Percentiles rank a stretch among this genome's conserved stretches.
Evolutionary conservation across 2,329 filamentous ascomycete genomes (phyloP).

Genomic region (Daldinia eschscholtzii): DNA sequence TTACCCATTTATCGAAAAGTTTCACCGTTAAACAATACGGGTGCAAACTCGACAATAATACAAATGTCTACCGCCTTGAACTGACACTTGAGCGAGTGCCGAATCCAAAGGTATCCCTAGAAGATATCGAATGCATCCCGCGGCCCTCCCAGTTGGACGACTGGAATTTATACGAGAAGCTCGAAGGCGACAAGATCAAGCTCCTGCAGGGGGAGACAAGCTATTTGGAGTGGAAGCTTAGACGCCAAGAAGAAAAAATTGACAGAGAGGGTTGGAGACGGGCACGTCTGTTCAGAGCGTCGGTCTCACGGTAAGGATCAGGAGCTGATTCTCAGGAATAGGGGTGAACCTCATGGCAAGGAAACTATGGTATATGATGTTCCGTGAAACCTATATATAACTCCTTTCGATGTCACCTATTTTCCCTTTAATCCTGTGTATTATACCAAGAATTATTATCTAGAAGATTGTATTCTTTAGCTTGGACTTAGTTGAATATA

Average conservation of each 20-base stretch:
- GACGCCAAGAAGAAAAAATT: slow-evolving; percentile 46
- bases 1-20: slow-evolving; percentile 50
- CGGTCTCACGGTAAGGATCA: slow-evolving; percentile 31
- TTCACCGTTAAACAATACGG: slow-evolving; percentile 65
- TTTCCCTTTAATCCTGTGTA: neutral
- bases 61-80: slow-evolving; percentile 59
- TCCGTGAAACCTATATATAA: neutral
- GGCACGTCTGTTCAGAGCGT: slow-evolving; percentile 40
- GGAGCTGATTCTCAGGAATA: slow-evolving; percentile 2
- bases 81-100: slow-evolving; percentile 61
- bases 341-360: neutral
- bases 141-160: slow-evolving; percentile 69
- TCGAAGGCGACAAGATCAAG: slow-evolving; percentile 59
- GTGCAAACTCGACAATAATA: slow-evolving; percentile 56
- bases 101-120: slow-evolving; percentile 59
- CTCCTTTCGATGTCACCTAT: neutral
- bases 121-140: slow-evolving; percentile 61
- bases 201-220: slow-evolving; percentile 55
- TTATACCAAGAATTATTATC: neutral
- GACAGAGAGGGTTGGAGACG: slow-evolving; percentile 48
- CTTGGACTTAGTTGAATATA: neutral
- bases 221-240: slow-evolving; percentile 59
- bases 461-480: neutral
- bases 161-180: slow-evolving; percentile 64
- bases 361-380: neutral